A percentile compares a stretch with the other conserved stretches of the same genome.
phyloP scores from a whole-genome alignment of 768 basidiomycete genomes.

The Leccinum broughii region DNA sequence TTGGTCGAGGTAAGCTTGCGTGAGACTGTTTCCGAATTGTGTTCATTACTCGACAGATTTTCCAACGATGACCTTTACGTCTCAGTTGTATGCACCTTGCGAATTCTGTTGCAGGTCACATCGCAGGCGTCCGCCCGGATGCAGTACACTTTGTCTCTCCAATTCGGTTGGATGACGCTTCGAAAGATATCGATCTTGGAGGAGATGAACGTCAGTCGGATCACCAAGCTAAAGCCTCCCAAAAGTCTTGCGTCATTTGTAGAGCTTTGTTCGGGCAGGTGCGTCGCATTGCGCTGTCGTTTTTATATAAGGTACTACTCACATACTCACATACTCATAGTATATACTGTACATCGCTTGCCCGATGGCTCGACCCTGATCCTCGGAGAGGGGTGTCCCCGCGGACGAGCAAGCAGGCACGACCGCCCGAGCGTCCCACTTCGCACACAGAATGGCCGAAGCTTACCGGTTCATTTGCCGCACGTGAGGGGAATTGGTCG shows the following conservation, averaged over 20 bases:
- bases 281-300: slow-evolving; percentile 10
- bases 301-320: no score
- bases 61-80: slow-evolving; percentile 46
- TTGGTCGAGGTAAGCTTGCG: slow-evolving; percentile 29
- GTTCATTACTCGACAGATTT: slow-evolving; percentile 27
- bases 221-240: slow-evolving; percentile 43
- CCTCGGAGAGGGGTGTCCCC: no score
- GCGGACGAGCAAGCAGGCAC: no score
- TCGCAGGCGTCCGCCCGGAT: slow-evolving; percentile 12
- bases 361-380: no score
- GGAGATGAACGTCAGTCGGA: slow-evolving; percentile 39
- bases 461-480: no score
- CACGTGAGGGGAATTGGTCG: no score
- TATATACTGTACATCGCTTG: no score
- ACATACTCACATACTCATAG: no score
- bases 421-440: no score
- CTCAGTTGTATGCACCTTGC: slow-evolving; percentile 47
- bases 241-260: slow-evolving; percentile 48
- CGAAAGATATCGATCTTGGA: slow-evolving; percentile 40
- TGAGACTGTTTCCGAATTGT: neutral
- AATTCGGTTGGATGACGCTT: slow-evolving; percentile 24
- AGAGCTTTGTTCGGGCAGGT: slow-evolving; percentile 44
- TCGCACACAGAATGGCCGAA: no score
- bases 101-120: slow-evolving; percentile 32
- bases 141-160: slow-evolving; percentile 16